Evolutionary conservation across 306 rosid genomes (phyloP).

Genomic region (Neltuma alba): DNA sequence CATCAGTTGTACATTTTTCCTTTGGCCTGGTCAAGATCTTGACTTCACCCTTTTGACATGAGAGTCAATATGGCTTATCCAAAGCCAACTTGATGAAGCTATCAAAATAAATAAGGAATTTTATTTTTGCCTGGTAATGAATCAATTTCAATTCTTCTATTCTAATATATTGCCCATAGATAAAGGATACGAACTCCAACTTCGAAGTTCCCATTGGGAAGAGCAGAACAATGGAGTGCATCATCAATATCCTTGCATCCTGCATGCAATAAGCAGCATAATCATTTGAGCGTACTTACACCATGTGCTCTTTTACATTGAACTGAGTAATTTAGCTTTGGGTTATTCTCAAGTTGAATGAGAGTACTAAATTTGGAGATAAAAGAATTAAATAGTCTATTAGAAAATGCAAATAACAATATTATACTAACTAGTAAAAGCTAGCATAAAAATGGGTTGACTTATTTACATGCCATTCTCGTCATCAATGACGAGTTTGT

Average conservation of each 20-base stretch:
- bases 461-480: not conserved
- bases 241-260: conserved; percentile 99
- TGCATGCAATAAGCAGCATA: conserved; percentile 47
- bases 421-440: not conserved
- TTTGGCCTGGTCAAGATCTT: not conserved
- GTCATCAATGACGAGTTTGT: conserved; percentile 11
- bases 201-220: conserved; percentile 96
- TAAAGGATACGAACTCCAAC: conserved; percentile 98
- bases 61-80: not conserved
- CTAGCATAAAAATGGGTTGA: not conserved
- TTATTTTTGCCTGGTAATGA: not conserved
- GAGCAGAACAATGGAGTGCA: conserved; percentile 89
- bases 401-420: not conserved
- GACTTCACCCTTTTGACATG: not conserved
- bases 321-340: not conserved
- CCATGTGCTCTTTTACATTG: not conserved
- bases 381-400: not conserved
- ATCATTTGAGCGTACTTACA: not conserved
- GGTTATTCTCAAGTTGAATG: not conserved
- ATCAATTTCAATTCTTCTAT: not conserved
- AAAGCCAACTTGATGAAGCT: not conserved
- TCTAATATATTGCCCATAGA: conserved; percentile 28
- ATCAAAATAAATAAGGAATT: not conserved
- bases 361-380: not conserved
- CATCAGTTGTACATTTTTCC: not conserved